Evolutionary conservation across 768 basidiomycete genomes (phyloP), one percentile per base, ranked within the genome.

Genomic region (Sistotremastrum suecicum): DNA sequence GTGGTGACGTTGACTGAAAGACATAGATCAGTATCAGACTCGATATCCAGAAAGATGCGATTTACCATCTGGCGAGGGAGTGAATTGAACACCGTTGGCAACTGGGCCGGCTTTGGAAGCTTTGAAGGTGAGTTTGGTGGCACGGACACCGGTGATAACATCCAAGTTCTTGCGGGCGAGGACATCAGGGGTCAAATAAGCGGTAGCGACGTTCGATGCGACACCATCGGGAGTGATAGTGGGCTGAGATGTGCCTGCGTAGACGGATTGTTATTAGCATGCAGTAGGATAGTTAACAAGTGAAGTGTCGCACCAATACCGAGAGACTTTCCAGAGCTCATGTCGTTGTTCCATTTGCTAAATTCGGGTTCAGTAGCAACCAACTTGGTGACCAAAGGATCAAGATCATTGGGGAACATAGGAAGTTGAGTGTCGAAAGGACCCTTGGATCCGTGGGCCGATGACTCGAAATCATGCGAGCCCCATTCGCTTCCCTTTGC

Each of bases 331-430:
- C 57, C 58, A 1, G 52, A 50, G 45, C 54, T 57, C 47, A 47
- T 48, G 46, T 60, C 58, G 29, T 42, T 8, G 33, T 55, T 54
- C 37, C 56, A 60, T 41, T 60, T 57, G 4, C 44, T 5, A 7
- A 51, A 42, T 36, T 53, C 49, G 12, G 45, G 5, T 4, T 52
- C 48, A 3, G 53, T 47, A 28, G 44, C 42, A 3, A 50, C 20
- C 20, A 20, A 20, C 20, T 20, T 20, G 20, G 20, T 12, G 29
- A 57, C 48, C 7, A 33, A 35, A 7, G 46, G 7, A 38, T 44
- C 33, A 7, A 40, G 28, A 10, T 40, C 36, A 11, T 28, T 33
- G 6, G 41, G 37, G 20, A 39, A 12, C 7, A 45, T 46, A 7
- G 55, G 46, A 2, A 59, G 37, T 31, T 54, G 56, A 42, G 57